Percentiles rank a stretch among this genome's conserved stretches.
Evolutionary conservation across 23 red algal genomes (phyloP).

Genomic region (Cyanidiococcus yangmingshanensis): DNA sequence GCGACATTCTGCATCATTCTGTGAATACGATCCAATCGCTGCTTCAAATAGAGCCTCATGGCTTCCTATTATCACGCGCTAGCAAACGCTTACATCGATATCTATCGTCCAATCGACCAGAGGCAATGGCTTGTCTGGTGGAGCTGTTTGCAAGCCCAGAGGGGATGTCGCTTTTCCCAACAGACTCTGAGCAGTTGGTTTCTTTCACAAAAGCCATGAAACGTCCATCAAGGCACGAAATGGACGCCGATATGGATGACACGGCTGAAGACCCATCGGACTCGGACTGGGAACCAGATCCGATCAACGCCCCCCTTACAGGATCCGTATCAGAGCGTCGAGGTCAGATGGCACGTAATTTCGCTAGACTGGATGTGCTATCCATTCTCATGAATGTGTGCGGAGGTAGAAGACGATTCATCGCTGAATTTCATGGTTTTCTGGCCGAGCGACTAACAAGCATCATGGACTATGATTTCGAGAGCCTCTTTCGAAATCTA

Average conservation of each 20-base stretch:
- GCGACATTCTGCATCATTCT: not conserved
- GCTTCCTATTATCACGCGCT: not conserved
- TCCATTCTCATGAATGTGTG: not conserved
- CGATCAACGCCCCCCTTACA: not conserved
- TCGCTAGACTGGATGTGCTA: not conserved
- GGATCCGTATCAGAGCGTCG: not conserved
- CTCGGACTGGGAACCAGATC: not conserved
- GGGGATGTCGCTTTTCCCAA: not conserved
- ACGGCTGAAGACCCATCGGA: not conserved
- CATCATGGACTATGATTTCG: not conserved
- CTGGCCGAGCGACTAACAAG: not conserved
- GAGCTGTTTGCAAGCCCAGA: not conserved
- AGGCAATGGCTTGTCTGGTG: slow-evolving; percentile 1
- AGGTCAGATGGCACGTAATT: not conserved
- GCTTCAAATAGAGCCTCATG: not conserved
- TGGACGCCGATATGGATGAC: not conserved
- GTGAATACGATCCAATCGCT: slow-evolving; percentile 6
- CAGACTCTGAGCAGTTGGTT: not conserved
- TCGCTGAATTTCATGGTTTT: not conserved
- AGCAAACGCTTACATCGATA: not conserved
- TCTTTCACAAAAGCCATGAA: too few relatives aligned
- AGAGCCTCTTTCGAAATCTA: not conserved
- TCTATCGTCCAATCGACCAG: not conserved
- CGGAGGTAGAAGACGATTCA: not conserved
- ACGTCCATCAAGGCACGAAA: too few relatives aligned